Evolutionary conservation across 768 basidiomycete genomes (phyloP).

Genomic region (Rickenella mellea): DNA sequence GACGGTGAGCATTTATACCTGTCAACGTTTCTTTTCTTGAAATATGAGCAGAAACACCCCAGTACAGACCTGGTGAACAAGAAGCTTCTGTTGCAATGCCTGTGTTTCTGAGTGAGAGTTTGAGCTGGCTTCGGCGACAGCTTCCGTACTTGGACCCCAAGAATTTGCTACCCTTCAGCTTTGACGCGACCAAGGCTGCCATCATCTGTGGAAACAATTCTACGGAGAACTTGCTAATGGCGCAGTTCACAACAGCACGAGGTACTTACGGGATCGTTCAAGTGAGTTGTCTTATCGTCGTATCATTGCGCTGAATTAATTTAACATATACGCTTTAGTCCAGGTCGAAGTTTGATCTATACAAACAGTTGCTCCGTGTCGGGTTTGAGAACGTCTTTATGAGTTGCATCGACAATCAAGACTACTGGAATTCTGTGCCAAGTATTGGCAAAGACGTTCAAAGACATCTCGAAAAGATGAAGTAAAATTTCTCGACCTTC

Average conservation of each 20-base stretch:
- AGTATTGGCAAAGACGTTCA: conserved; percentile 56
- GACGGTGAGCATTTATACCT: too few species aligned
- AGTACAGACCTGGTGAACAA: too few species aligned
- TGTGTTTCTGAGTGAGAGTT: not conserved
- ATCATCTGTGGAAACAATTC: conserved; percentile 82
- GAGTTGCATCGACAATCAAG: conserved; percentile 64
- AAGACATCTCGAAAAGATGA: conserved; percentile 36
- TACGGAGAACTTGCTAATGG: conserved; percentile 72
- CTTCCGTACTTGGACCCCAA: conserved; percentile 68
- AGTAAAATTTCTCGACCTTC: conserved; percentile 10
- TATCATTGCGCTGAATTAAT: not conserved
- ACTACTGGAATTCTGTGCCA: conserved; percentile 60
- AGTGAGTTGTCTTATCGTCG: conserved; percentile 31
- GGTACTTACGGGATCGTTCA: conserved; percentile 76
- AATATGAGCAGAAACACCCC: too few species aligned
- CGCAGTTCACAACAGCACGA: conserved; percentile 66
- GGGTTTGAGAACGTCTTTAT: conserved; percentile 59
- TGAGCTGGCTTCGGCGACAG: conserved; percentile 48
- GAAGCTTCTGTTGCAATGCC: too few species aligned
- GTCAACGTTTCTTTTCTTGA: too few species aligned
- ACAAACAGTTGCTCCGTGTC: conserved; percentile 71
- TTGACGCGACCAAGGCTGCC: conserved; percentile 70
- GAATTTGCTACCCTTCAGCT: conserved; percentile 79
- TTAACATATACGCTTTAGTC: conserved; percentile 36
- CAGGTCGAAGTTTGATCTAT: conserved; percentile 69